Base-by-base conservation (phyloP, 208 protist genomes). In the Trypanosoma mega region DNA sequence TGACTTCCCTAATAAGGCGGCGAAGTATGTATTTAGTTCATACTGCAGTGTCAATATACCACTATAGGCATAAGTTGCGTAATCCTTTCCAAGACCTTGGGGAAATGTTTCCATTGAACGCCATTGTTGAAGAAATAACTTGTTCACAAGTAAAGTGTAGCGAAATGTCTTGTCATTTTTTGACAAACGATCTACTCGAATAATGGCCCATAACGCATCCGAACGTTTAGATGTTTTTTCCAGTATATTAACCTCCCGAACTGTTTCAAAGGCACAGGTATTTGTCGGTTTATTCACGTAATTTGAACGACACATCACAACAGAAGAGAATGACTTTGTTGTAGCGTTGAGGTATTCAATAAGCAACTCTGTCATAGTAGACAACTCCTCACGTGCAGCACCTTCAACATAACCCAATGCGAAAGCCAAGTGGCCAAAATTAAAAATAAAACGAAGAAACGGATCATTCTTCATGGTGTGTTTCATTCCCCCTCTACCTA, bases 11-110 rank as follows among this genome's bases (percentile, higher is more conserved):
- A 33, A 21, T 4, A 51, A 29, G 20, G 41, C 27, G 18, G 26
- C 43, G 49, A 71, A 65, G 26, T 57, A 65, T 5, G 21, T 56
- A 34, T 71, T 71, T 0, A 71, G 27, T 31, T 71, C 65, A 39
- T 65, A 71, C 30, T 71, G 65, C 12, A 71, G 45, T 4, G 56
- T 65, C 41, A 63, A 34, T 1, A 63, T 18, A 5, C 65, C 65
- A 31, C 29, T 63, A 27, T 70, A 70, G 20, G 46, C 54, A 33
- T 55, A 70, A 2, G 29, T 58, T 2, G 52, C 63, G 34, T 70
- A 62, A 3, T 58, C 50, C 45, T 33, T 63, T 16, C 63, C 63
- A 14, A 70, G 41, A 36, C 63, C 63, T 31, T 70, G 63, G 31
- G 54, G 43, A 47, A 70, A 70, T 0, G 39, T 16, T 24, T 70